phyloP scores from a whole-genome alignment of 257 asterid genomes.

The Penstemon davidsonii region DNA sequence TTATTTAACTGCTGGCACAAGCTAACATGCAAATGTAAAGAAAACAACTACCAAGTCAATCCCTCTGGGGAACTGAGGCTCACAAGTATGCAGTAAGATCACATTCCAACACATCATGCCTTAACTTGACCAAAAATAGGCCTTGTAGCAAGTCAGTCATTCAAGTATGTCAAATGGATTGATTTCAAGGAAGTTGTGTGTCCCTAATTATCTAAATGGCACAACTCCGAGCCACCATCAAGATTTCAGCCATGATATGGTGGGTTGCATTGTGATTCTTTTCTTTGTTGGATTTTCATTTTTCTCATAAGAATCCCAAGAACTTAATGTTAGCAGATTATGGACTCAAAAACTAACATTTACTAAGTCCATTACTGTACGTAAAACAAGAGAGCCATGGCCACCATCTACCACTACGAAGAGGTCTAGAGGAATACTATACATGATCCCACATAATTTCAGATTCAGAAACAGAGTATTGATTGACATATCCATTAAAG shows the following conservation, averaged over 20 bases:
- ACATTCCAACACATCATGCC: too few relatives aligned
- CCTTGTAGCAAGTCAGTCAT: too few relatives aligned
- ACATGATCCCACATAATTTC: neutral
- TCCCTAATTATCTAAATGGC: too few relatives aligned
- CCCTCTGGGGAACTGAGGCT: neutral
- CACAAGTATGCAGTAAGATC: too few relatives aligned
- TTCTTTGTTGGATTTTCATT: neutral
- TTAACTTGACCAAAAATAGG: too few relatives aligned
- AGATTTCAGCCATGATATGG: too few relatives aligned
- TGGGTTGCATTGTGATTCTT: too few relatives aligned
- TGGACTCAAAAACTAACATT: constrained; percentile 1
- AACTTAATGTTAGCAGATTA: constrained; percentile 14
- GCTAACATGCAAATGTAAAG: neutral
- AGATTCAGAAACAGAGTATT: neutral
- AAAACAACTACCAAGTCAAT: neutral
- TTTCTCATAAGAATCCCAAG: neutral
- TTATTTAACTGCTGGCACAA: neutral
- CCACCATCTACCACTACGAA: constrained; percentile 19
- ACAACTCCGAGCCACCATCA: too few relatives aligned
- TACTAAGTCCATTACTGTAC: neutral
- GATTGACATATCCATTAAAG: constrained; percentile 20
- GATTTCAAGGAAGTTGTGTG: too few relatives aligned
- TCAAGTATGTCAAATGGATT: too few relatives aligned
- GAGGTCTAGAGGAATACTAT: constrained; percentile 7
- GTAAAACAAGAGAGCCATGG: neutral